Conservation (phyloP, 306 rosid species). For the Rosa lucieae region DNA sequence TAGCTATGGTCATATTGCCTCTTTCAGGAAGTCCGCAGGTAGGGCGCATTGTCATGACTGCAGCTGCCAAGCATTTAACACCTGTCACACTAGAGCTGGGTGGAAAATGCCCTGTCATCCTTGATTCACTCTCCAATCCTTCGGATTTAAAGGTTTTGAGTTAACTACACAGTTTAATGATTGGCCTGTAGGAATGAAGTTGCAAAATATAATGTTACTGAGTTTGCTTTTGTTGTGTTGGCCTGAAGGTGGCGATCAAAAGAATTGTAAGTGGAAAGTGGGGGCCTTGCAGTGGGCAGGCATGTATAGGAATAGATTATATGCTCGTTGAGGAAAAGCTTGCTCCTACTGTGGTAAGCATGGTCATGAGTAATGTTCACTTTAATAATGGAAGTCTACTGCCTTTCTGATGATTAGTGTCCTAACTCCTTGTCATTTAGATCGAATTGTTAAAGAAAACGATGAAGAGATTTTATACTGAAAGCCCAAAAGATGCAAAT, state of each 20-base stretch:
- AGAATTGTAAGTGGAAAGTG: conserved; percentile 84
- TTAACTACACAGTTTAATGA: neutral
- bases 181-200: neutral
- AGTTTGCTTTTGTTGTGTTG: conserved; percentile 9
- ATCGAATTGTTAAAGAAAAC: conserved; percentile 55
- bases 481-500: conserved; percentile 47
- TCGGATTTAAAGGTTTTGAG: conserved; percentile 60
- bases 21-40: conserved; percentile 70
- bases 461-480: conserved; percentile 59
- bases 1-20: neutral
- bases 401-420: conserved; percentile 2
- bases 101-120: conserved; percentile 91
- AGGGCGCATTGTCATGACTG: conserved; percentile 65
- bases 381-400: neutral
- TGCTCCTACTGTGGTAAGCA: conserved; percentile 55
- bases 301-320: conserved; percentile 78
- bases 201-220: neutral
- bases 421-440: conserved; percentile 34
- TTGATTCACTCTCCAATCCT: conserved; percentile 61
- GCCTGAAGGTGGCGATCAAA: conserved; percentile 60
- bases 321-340: conserved; percentile 71
- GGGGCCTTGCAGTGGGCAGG: conserved; percentile 91
- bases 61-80: conserved; percentile 88
- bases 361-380: neutral
- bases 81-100: conserved; percentile 93